Conservation (phyloP, 495 filamentous ascomycete genomes). For the Pyrenopolyporus hunteri region DNA sequence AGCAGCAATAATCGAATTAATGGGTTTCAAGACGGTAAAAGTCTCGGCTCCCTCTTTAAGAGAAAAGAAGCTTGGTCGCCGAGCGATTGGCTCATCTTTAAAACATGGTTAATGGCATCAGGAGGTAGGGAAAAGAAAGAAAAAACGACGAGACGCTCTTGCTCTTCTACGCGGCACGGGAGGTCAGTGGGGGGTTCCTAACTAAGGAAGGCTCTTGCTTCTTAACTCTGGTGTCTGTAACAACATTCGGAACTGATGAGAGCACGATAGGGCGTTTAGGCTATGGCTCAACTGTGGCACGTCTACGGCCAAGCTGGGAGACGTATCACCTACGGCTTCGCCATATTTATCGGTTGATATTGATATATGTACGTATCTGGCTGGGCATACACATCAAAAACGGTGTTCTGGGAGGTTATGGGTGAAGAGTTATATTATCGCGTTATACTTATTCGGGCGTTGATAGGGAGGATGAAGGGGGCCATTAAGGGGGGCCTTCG, state of each 20-base stretch:
- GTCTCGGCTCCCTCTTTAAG: neutral
- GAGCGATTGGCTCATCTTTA: neutral
- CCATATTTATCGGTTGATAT: conserved; percentile 32
- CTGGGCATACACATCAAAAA: conserved; percentile 47
- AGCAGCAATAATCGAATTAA: conserved; percentile 4
- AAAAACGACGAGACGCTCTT: conserved; percentile 11
- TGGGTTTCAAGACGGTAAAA: conserved; percentile 5
- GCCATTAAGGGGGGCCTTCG: conserved; percentile 15
- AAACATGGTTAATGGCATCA: conserved; percentile 20
- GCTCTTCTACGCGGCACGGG: conserved; percentile 26
- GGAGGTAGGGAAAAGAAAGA: conserved; percentile 15
- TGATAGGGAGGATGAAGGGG: conserved; percentile 17
- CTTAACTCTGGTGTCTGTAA: conserved; percentile 42
- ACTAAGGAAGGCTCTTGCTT: conserved; percentile 7
- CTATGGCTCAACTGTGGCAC: conserved; percentile 42
- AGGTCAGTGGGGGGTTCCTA: conserved; percentile 12
- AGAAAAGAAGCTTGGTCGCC: neutral
- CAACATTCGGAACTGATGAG: conserved; percentile 44
- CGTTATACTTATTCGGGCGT: conserved; percentile 29
- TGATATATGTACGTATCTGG: conserved; percentile 41
- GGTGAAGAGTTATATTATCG: conserved; percentile 15
- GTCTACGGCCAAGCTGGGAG: conserved; percentile 25
- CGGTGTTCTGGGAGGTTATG: conserved; percentile 38
- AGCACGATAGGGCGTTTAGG: conserved; percentile 43
- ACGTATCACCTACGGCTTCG: conserved; percentile 20